Conservation (phyloP, 2,329 filamentous ascomycete genomes). For the Xylariaceae sp. region DNA sequence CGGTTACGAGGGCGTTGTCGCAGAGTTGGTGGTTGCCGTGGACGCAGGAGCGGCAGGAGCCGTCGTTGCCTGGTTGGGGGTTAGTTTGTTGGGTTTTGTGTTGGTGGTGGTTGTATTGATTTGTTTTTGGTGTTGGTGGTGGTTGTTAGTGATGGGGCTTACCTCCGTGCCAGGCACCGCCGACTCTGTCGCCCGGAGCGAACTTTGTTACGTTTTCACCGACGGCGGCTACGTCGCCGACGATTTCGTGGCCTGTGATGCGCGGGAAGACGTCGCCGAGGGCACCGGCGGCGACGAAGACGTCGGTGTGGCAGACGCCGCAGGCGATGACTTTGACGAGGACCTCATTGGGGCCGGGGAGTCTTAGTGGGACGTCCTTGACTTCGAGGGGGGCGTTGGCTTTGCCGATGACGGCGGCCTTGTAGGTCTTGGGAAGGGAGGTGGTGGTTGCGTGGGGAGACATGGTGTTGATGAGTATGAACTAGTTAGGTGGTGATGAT, state of each 20-base stretch:
- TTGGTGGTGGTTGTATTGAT: too few species aligned
- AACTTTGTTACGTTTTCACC: conserved; percentile 53
- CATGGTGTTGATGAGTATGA: neutral
- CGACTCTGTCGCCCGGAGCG: conserved; percentile 60
- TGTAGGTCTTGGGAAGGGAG: conserved; percentile 58
- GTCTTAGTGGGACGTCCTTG: conserved; percentile 53
- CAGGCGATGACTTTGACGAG: conserved; percentile 68
- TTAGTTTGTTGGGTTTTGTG: neutral
- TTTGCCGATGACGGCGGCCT: conserved; percentile 56
- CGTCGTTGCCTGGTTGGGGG: conserved; percentile 48
- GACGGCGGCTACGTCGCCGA: conserved; percentile 61
- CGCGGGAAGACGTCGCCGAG: conserved; percentile 55
- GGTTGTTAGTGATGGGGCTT: conserved; percentile 21
- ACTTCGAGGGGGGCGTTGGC: conserved; percentile 49
- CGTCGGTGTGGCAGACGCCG: conserved; percentile 65
- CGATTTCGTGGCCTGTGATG: conserved; percentile 65
- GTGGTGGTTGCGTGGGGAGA: conserved; percentile 22
- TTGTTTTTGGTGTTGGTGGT: too few species aligned
- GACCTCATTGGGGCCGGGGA: conserved; percentile 53
- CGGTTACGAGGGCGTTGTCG: conserved; percentile 57
- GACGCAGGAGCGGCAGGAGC: conserved; percentile 57
- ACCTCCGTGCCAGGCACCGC: conserved; percentile 64
- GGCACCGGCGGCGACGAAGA: conserved; percentile 41
- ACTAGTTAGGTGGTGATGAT: neutral
- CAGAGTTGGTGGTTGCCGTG: conserved; percentile 65